A percentile compares a stretch with the other conserved stretches of the same genome.
Conservation (phyloP, 225 moss, liverwort and hornwort species). For the Marchantia paleacea region DNA sequence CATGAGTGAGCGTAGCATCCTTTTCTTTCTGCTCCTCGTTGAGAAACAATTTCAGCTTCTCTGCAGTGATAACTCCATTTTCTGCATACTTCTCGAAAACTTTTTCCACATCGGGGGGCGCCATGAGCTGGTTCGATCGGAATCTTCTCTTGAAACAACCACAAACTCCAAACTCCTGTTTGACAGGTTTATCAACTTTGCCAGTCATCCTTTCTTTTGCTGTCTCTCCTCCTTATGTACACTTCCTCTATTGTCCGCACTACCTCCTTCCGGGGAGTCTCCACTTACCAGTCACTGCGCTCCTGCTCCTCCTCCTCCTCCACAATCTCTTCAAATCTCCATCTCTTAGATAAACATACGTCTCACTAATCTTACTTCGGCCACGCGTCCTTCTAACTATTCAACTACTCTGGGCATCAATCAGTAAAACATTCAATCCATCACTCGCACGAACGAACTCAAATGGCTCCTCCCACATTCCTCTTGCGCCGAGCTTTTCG, state of each 20-base stretch:
- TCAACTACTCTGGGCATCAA: not conserved
- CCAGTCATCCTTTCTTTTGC: not conserved
- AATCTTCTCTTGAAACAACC: conserved; percentile 46
- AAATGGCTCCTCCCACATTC: not conserved
- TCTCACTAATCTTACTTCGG: no score
- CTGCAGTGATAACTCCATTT: conserved; percentile 50
- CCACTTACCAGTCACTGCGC: not conserved
- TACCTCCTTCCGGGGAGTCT: not conserved
- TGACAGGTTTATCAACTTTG: not conserved
- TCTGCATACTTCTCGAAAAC: conserved; percentile 61
- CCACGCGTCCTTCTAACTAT: not conserved
- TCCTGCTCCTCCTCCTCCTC: not conserved
- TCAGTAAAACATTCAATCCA: not conserved
- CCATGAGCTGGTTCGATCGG: conserved; percentile 18
- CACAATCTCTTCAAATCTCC: not conserved
- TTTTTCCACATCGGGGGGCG: conserved; percentile 31
- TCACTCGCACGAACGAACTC: not conserved
- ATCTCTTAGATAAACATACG: not conserved
- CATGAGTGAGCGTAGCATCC: conserved; percentile 40
- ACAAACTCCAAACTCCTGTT: conserved; percentile 26
- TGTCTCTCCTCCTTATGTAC: not conserved
- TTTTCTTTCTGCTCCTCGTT: conserved; percentile 57
- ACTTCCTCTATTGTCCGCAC: not conserved
- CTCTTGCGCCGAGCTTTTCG: not conserved
- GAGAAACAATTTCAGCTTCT: conserved; percentile 56